Conservation (phyloP, 2,329 filamentous ascomycete genomes). For the Nakataea oryzae region DNA sequence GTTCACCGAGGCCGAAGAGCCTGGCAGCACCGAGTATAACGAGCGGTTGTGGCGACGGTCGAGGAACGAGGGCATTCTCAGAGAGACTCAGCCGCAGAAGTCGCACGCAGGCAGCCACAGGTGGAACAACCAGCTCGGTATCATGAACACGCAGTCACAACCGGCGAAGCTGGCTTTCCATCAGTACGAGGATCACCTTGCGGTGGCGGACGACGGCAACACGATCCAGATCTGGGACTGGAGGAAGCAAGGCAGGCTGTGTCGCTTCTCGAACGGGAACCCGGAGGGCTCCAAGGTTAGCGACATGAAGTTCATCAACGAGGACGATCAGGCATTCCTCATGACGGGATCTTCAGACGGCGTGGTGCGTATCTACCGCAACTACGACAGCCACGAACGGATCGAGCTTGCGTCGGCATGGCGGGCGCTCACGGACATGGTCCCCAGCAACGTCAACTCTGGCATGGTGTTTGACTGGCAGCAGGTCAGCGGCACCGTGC, state of each 20-base stretch:
- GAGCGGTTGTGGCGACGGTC: slow-evolving; percentile 85
- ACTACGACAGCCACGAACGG: slow-evolving; percentile 69
- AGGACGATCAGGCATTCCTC: slow-evolving; percentile 89
- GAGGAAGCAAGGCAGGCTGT: slow-evolving; percentile 64
- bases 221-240: slow-evolving; percentile 92
- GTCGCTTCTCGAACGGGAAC: slow-evolving; percentile 89
- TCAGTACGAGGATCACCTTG: slow-evolving; percentile 93
- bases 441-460: slow-evolving; percentile 87
- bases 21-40: slow-evolving; percentile 93
- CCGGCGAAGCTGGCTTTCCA: slow-evolving; percentile 92
- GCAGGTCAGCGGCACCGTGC: slow-evolving; percentile 85
- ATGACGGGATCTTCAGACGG: slow-evolving; percentile 95
- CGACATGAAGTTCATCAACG: slow-evolving; percentile 94
- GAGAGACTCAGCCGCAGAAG: slow-evolving; percentile 89
- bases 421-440: slow-evolving; percentile 84
- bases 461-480: slow-evolving; percentile 99
- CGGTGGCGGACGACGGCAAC: slow-evolving; percentile 87
- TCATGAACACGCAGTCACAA: slow-evolving; percentile 83
- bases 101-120: slow-evolving; percentile 73
- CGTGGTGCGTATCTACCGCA: slow-evolving; percentile 83
- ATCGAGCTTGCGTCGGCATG: slow-evolving; percentile 85
- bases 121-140: slow-evolving; percentile 75
- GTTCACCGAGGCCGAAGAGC: slow-evolving; percentile 87
- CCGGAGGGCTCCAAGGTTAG: slow-evolving; percentile 85
- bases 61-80: slow-evolving; percentile 84